Conservation (phyloP, 169 alveolate species). For the Plasmodium gaboni region DNA sequence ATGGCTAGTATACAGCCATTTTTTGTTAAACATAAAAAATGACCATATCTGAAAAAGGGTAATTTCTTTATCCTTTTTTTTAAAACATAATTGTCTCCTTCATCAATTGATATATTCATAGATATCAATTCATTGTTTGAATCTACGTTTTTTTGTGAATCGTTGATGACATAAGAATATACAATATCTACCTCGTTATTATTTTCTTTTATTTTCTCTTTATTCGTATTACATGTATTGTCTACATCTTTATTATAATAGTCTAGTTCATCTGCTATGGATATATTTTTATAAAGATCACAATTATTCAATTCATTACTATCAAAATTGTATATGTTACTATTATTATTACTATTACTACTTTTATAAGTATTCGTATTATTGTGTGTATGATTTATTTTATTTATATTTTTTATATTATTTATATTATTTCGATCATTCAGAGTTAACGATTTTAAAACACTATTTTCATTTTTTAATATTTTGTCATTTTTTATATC, state of each 20-base stretch:
- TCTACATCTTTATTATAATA: neutral
- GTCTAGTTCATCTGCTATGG: no score
- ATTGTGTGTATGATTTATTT: neutral
- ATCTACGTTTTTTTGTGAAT: slow-evolving; percentile 32
- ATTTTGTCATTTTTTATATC: neutral
- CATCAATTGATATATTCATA: slow-evolving; percentile 27
- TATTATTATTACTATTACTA: no score
- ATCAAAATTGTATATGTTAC: no score
- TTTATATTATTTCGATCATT: slow-evolving; percentile 3
- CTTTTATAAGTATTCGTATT: neutral
- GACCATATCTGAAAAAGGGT: slow-evolving; percentile 67
- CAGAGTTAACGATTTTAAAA: no score
- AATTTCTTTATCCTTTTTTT: slow-evolving; percentile 54
- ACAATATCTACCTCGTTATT: slow-evolving; percentile 33
- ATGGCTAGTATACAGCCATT: slow-evolving; percentile 63
- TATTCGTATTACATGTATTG: slow-evolving; percentile 12
- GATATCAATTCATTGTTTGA: slow-evolving; percentile 68
- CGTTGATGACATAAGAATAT: slow-evolving; percentile 44
- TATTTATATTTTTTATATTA: slow-evolving; percentile 1
- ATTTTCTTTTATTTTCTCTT: slow-evolving; percentile 5
- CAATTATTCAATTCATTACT: no score
- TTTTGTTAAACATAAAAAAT: slow-evolving; percentile 70
- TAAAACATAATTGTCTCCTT: slow-evolving; percentile 28
- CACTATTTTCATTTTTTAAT: neutral
- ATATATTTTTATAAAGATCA: no score